Evolutionary conservation across 1,284 basidiomycete species (phyloP).

Genomic region (Phellinidium pouzarii): DNA sequence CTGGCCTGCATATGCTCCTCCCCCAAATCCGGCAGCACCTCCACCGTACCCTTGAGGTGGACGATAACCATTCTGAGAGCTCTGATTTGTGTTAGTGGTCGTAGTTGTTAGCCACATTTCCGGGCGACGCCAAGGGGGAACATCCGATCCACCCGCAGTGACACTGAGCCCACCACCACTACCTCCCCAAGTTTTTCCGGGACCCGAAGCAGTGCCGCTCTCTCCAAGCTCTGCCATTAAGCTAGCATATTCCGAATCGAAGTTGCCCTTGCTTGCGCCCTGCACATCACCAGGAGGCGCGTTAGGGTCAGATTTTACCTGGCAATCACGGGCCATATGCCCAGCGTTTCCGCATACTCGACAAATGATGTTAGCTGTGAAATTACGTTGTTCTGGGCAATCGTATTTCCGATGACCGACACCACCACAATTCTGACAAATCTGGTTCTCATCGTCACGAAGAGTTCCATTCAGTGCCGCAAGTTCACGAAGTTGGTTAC

Average conservation of each 20-base stretch:
- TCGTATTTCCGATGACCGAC: slow-evolving; percentile 95
- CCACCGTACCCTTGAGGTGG: slow-evolving; percentile 28
- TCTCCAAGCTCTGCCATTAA: slow-evolving; percentile 99
- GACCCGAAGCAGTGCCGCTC: slow-evolving; percentile 48
- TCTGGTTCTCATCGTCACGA: slow-evolving; percentile 98
- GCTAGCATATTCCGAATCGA: slow-evolving; percentile 96
- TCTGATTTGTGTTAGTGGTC: slow-evolving; percentile 35
- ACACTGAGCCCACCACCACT: slow-evolving; percentile 63
- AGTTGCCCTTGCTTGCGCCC: slow-evolving; percentile 45
- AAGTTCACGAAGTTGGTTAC: slow-evolving; percentile 96
- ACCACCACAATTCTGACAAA: slow-evolving; percentile 97
- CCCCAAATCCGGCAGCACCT: slow-evolving; percentile 15
- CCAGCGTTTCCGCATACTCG: slow-evolving; percentile 91
- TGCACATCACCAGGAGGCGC: slow-evolving; percentile 35
- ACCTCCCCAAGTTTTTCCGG: slow-evolving; percentile 54
- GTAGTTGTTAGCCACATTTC: slow-evolving; percentile 69
- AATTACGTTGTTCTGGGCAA: slow-evolving; percentile 93
- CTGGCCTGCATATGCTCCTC: slow-evolving; percentile 8
- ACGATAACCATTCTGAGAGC: slow-evolving; percentile 39
- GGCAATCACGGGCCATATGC: slow-evolving; percentile 96
- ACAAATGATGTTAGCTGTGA: slow-evolving; percentile 96
- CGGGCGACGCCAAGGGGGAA: slow-evolving; percentile 82
- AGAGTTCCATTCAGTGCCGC: slow-evolving; percentile 98
- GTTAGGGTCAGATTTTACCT: slow-evolving; percentile 74
- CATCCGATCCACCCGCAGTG: slow-evolving; percentile 70